These are phyloP conservation scores for Xylaria hypoxylon DNA, from an alignment of 2,329 filamentous ascomycete genomes.

Conservation along the genomic window DNA sequence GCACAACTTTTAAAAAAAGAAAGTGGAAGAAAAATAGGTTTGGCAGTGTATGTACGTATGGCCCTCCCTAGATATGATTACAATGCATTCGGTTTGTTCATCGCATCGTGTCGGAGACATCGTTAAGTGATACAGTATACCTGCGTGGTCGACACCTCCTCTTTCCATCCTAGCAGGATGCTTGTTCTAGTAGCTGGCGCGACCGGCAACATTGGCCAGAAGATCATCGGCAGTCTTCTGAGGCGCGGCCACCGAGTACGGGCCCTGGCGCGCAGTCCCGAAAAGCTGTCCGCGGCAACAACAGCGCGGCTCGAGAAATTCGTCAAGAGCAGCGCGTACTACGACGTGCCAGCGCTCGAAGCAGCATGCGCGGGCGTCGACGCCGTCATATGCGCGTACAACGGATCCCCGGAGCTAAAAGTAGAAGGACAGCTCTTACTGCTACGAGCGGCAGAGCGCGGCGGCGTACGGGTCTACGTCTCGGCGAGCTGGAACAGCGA, in stretches of 20 bases:
- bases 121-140: not conserved
- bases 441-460: conserved; percentile 53
- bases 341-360: conserved; percentile 52
- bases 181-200: conserved; percentile 54
- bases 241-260: conserved; percentile 51
- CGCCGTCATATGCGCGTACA: conserved; percentile 52
- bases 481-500: conserved; percentile 38
- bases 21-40: too few relatives aligned
- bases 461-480: conserved; percentile 46
- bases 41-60: too few relatives aligned
- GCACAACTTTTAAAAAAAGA: too few relatives aligned
- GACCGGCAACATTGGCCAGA: conserved; percentile 53
- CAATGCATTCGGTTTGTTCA: not conserved
- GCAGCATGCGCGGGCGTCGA: conserved; percentile 51
- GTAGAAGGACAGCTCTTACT: conserved; percentile 54
- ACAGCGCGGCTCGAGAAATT: conserved; percentile 47
- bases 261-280: conserved; percentile 50
- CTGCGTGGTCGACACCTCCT: not conserved
- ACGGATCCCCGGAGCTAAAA: conserved; percentile 40
- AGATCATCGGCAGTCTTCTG: conserved; percentile 44
- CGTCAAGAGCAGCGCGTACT: conserved; percentile 40
- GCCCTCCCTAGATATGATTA: too few relatives aligned
- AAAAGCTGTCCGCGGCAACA: conserved; percentile 44
- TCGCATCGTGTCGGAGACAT: not conserved
- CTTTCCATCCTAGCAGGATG: conserved; percentile 38